Conservation (phyloP, 2,329 filamentous ascomycete genomes). For the Monosporascus cannonballus region DNA sequence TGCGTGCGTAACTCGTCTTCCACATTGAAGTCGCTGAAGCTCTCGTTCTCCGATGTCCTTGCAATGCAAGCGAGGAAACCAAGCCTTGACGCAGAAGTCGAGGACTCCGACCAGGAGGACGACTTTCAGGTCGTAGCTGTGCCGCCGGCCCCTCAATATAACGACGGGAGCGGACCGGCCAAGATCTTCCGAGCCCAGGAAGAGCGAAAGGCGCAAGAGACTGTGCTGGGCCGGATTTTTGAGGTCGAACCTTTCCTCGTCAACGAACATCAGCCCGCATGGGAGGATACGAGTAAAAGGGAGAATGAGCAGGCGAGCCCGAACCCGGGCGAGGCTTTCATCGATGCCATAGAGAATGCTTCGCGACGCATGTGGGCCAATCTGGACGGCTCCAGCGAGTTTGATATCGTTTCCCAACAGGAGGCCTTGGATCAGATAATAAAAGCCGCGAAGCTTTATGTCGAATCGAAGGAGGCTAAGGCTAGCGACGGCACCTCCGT, state of each 20-base stretch:
- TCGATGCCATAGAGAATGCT: constrained; percentile 33
- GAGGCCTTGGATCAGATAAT: constrained; percentile 45
- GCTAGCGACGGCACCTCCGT: not conserved
- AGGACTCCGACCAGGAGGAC: constrained; percentile 49
- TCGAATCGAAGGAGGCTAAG: constrained; percentile 32
- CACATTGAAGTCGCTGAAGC: constrained; percentile 46
- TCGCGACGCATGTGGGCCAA: constrained; percentile 37
- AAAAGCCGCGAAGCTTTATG: constrained; percentile 44
- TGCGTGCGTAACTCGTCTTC: constrained; percentile 50
- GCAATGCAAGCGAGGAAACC: constrained; percentile 41
- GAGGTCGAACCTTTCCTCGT: constrained; percentile 38
- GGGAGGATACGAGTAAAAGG: constrained; percentile 19
- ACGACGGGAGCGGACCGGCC: constrained; percentile 35
- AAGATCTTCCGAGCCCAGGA: constrained; percentile 44
- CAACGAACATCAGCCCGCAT: constrained; percentile 27
- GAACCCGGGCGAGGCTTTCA: constrained; percentile 24
- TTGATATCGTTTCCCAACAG: constrained; percentile 29
- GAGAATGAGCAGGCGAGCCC: constrained; percentile 17
- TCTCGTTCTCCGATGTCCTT: constrained; percentile 52
- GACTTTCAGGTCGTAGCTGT: constrained; percentile 43
- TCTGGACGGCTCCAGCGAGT: constrained; percentile 29
- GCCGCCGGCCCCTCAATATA: constrained; percentile 15
- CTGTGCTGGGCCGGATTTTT: constrained; percentile 46
- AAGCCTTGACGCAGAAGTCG: constrained; percentile 32
- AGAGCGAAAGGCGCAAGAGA: constrained; percentile 49